phyloP scores from a whole-genome alignment of 2,329 filamentous ascomycete species.

The Dactylonectria estremocensis region DNA sequence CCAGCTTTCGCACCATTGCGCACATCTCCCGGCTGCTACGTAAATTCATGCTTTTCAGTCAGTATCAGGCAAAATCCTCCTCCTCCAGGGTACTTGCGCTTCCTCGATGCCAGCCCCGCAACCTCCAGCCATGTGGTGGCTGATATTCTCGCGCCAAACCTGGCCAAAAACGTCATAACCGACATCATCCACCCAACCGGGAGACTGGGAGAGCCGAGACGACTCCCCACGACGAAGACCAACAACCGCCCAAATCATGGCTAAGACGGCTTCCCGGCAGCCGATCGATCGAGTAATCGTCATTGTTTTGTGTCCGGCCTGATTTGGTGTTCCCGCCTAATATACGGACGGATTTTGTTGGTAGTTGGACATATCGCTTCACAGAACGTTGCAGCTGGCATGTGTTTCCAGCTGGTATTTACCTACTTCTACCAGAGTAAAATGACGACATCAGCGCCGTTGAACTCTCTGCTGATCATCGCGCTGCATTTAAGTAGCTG shows the following conservation, averaged over 20 bases:
- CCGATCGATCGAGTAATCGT: conserved; percentile 4
- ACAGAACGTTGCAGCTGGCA: not conserved
- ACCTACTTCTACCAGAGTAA: not conserved
- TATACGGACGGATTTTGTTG: not conserved
- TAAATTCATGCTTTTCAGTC: no score
- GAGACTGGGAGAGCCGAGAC: not conserved
- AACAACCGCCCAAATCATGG: not conserved
- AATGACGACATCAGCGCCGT: conserved; percentile 18
- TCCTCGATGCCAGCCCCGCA: not conserved
- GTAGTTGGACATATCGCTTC: not conserved
- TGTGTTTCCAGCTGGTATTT: not conserved
- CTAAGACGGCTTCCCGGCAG: not conserved
- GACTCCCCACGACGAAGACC: not conserved
- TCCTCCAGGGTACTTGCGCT: not conserved
- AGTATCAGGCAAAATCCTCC: no score
- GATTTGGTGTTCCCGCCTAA: not conserved
- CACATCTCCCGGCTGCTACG: no score
- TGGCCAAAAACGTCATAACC: conserved; percentile 11
- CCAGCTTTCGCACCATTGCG: not conserved
- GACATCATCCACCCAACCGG: conserved; percentile 9
- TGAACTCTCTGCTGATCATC: not conserved
- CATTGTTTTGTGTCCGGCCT: conserved; percentile 2
- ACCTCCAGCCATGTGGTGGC: not conserved
- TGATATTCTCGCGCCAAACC: not conserved
- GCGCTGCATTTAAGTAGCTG: conserved; percentile 15